phyloP scores from a whole-genome alignment of 176 grass and related monocot species.

The Bonia amplexicaulis region DNA sequence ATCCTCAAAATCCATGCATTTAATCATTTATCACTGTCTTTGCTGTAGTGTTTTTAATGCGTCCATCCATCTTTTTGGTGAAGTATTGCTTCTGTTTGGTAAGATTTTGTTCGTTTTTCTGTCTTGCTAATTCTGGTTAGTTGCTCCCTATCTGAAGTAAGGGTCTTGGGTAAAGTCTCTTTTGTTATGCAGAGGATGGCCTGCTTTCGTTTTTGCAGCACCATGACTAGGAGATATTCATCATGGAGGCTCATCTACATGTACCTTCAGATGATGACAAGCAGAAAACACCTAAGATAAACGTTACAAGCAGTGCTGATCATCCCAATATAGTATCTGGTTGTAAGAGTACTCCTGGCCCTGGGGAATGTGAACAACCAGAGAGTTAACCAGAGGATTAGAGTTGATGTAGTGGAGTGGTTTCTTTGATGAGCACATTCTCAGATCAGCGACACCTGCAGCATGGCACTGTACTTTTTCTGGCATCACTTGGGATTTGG shows the following conservation, averaged over 20 bases:
- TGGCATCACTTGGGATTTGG: not conserved
- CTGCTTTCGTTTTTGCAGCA: conserved; percentile 80
- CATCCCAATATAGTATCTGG: not conserved
- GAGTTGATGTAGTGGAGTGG: no score
- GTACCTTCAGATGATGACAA: no score
- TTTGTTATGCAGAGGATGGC: conserved; percentile 45
- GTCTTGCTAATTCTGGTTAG: not conserved
- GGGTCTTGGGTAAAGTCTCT: not conserved
- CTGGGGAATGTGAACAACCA: conserved; percentile 3
- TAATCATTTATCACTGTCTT: not conserved
- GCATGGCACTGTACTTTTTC: not conserved
- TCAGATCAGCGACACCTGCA: not conserved
- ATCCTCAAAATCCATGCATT: not conserved
- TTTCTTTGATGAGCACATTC: no score
- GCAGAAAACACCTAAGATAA: no score
- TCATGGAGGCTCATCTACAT: no score
- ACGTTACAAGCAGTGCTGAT: no score
- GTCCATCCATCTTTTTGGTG: not conserved
- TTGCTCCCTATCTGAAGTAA: not conserved
- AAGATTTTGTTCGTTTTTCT: not conserved
- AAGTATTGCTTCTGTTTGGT: not conserved
- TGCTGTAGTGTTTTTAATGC: not conserved
- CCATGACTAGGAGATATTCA: no score
- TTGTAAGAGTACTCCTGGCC: not conserved
- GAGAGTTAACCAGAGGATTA: conserved; percentile 7